phyloP scores from a whole-genome alignment of 495 filamentous ascomycete species.

The Amniculicola lignicola region DNA sequence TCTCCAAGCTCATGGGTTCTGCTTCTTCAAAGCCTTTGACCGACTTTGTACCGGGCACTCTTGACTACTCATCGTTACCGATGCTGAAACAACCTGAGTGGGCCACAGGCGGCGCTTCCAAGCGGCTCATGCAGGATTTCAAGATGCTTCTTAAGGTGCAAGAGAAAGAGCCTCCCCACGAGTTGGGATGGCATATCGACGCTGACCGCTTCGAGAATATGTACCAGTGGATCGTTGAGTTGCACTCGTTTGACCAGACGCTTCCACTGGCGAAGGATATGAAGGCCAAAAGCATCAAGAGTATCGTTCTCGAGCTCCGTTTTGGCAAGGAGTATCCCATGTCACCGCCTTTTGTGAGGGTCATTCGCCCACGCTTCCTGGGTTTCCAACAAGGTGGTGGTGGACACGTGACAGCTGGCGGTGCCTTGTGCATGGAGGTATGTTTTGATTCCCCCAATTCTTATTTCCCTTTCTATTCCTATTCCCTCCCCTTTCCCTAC shows the following conservation, averaged over 20 bases:
- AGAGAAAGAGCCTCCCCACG: conserved; percentile 55
- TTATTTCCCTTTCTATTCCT: neutral
- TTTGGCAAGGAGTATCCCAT: conserved; percentile 74
- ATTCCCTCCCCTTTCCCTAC: neutral
- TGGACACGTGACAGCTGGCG: conserved; percentile 84
- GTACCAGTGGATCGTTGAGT: conserved; percentile 91
- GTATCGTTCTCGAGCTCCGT: conserved; percentile 76
- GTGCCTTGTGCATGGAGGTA: conserved; percentile 83
- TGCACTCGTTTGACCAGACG: conserved; percentile 72
- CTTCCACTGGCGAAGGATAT: conserved; percentile 76
- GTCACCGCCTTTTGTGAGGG: conserved; percentile 78
- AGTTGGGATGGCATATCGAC: conserved; percentile 86
- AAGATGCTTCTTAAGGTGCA: conserved; percentile 62
- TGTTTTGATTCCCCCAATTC: neutral
- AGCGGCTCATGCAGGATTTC: conserved; percentile 62
- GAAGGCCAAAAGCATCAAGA: conserved; percentile 55
- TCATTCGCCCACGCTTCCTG: conserved; percentile 78
- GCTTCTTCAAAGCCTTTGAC: conserved; percentile 42
- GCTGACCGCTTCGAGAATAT: conserved; percentile 59
- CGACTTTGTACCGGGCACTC: conserved; percentile 63
- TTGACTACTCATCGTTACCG: conserved; percentile 56
- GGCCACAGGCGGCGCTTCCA: conserved; percentile 62
- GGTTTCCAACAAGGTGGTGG: conserved; percentile 70
- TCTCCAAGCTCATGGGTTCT: conserved; percentile 24
- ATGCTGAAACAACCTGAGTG: conserved; percentile 63